Base-by-base conservation (phyloP, 2,329 filamentous ascomycete genomes). In the Fusarium acutatum region DNA sequence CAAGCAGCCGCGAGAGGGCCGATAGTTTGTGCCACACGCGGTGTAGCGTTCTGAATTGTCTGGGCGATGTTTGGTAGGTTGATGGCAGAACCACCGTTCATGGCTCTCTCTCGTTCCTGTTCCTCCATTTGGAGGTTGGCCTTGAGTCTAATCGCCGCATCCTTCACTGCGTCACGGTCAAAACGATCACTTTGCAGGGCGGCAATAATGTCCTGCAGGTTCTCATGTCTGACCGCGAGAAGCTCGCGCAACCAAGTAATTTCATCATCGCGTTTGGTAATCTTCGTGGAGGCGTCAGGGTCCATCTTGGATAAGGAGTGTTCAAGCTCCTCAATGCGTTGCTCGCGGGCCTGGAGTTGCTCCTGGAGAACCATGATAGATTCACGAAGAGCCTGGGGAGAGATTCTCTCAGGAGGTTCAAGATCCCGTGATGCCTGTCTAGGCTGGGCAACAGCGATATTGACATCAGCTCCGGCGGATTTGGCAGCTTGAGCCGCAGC, bases 51-150 rank as follows among this genome's bases (percentile, higher is more conserved):
- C 72, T 95, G 90, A 52, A 95, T 91, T 37, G 94, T 89, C 52
- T 92, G 92, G 3, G 94, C 92, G 46, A 97, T 89, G 44, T 93
- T 94, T 9, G 94, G 93, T 75, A 96, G 86, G 60, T 87, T 89
- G 69, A 92, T 87, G 34, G 89, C 86, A 13, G 90, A 92, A 20
- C 89, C 89, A 53, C 91, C 91, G 60, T 92, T 91, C 83, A 94
- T 89, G 2, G 94, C 92, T 67, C 96, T 90, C 82, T 98, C 96
- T 58, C 94, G 94, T 83, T 98, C 95, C 81, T 97, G 94, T 80
- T 97, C 94, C 82, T 99, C 96, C 96, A 99, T 99, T 81, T 98
- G 94, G 40, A 99, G 87, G 79, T 97, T 98, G 20, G 96, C 94
- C 80, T 94, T 94, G 69, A 99, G 91, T 60, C 96, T 92, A 76